Base-by-base conservation (phyloP, 768 basidiomycete genomes). In the Pisolithus tinctorius region DNA sequence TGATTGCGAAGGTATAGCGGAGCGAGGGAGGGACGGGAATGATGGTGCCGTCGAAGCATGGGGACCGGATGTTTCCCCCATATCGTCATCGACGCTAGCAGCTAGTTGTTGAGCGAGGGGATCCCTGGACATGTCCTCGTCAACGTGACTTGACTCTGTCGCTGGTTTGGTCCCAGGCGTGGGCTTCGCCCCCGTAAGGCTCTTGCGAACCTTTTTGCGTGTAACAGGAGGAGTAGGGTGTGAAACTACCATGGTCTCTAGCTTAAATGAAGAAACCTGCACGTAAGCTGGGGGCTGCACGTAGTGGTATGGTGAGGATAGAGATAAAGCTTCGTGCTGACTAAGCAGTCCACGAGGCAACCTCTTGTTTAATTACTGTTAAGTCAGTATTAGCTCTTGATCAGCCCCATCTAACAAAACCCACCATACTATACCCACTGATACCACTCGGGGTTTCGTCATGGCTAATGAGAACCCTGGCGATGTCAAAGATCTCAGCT, bases 11-110 rank as follows among this genome's bases (percentile, higher is more conserved):
- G 78, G 72, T 34, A 14, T 5, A 11, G 34, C 34, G 13, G 34
- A 34, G 8, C 83, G 76, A 7, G 82, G 74, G 17, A 91, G 74
- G 7, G 88, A 80, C 45, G 83, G 77, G 65, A 93, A 93, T 6
- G 77, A 72, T 38, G 88, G 84, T 29, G 78, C 82, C 38, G 78
- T 62, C 26, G 71, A 71, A 4, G 78, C 69, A 45, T 71, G 70
- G n/a, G 75, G 69, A 16, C 70, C 65, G 34, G 73, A 64, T 34
- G 77, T 84, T 30, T 73, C 72, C 16, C 69, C 72, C 3, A 40
- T 38, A 36, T 54, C 41, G n/a, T 31, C 23, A 13, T 45, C 46
- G 4, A 50, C 42, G 29, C 42, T 52, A 41, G 45, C 13, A 43
- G 50, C 25, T 52, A 6, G 20, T 14, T 13, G 52, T 27, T 51